These are phyloP conservation scores for Plasmopara halstedii DNA, from an alignment of 352 stramenopile species.

Conservation along the genomic window DNA sequence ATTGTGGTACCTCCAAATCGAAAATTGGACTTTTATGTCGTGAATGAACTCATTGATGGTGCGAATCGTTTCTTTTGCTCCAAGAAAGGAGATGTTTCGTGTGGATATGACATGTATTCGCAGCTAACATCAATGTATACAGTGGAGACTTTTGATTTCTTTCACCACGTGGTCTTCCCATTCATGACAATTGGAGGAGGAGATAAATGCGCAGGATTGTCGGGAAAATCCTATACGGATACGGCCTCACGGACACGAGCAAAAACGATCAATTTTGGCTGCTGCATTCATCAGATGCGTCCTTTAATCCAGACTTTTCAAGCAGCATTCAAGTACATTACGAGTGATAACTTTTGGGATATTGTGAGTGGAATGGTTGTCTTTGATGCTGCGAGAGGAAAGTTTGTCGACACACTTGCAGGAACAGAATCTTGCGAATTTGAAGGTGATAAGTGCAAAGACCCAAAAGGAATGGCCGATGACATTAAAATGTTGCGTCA, in stretches of 20 bases:
- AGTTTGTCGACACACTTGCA: constrained; percentile 34
- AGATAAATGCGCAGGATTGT: constrained; percentile 32
- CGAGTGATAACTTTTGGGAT: constrained; percentile 24
- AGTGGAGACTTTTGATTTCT: constrained; percentile 30
- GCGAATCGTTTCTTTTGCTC: constrained; percentile 46
- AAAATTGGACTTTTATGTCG: constrained; percentile 29
- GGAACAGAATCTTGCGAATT: constrained; percentile 28
- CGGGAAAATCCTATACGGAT: constrained; percentile 32
- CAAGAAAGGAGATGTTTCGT: constrained; percentile 27
- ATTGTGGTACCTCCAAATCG: constrained; percentile 34
- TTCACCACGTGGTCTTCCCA: constrained; percentile 40
- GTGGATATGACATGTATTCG: constrained; percentile 33
- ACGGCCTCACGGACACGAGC: constrained; percentile 20
- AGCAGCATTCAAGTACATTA: constrained; percentile 24
- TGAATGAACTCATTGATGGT: constrained; percentile 46
- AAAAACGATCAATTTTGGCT: constrained; percentile 38
- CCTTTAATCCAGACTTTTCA: constrained; percentile 41
- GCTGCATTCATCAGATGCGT: constrained; percentile 37
- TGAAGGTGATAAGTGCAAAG: constrained; percentile 28
- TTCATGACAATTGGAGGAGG: constrained; percentile 31
- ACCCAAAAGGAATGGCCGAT: constrained; percentile 26
- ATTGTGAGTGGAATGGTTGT: constrained; percentile 43
- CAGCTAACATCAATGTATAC: constrained; percentile 40
- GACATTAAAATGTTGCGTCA: constrained; percentile 16
- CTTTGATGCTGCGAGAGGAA: constrained; percentile 17